A percentile compares a stretch with the other conserved stretches of the same genome.
phyloP scores from a whole-genome alignment of 2,329 filamentous ascomycete species.

The Hortaea sp. region DNA sequence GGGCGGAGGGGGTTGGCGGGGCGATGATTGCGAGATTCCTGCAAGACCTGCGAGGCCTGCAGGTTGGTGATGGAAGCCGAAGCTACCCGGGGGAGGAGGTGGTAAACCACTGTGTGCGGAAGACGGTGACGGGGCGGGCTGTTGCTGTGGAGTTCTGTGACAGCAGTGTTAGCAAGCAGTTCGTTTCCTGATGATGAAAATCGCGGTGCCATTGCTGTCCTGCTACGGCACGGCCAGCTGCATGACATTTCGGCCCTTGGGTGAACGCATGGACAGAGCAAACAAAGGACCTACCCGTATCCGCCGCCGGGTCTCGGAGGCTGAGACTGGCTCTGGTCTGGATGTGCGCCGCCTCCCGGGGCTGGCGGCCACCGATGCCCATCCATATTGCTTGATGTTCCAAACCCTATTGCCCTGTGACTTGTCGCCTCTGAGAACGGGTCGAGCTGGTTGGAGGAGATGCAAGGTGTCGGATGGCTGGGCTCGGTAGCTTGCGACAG shows the following conservation, averaged over 20 bases:
- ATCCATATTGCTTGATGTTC: too few relatives aligned
- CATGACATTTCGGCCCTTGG: too few relatives aligned
- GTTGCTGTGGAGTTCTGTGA: slow-evolving; percentile 19
- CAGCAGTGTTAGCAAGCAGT: not conserved
- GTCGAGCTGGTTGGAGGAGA: not conserved
- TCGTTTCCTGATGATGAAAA: too few relatives aligned
- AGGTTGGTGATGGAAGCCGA: slow-evolving; percentile 33
- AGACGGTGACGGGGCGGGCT: slow-evolving; percentile 24
- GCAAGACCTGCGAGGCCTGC: slow-evolving; percentile 37
- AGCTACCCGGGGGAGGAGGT: slow-evolving; percentile 25
- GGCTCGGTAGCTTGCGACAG: not conserved
- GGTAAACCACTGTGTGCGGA: slow-evolving; percentile 19
- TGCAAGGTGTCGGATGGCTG: not conserved
- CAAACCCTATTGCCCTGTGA: too few relatives aligned
- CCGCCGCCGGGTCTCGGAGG: slow-evolving; percentile 14
- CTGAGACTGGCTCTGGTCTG: slow-evolving; percentile 18
- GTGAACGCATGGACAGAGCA: not conserved
- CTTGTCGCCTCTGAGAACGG: too few relatives aligned
- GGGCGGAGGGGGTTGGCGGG: slow-evolving; percentile 25
- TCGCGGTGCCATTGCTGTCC: too few relatives aligned
- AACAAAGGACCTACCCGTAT: slow-evolving; percentile 21
- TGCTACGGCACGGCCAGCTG: too few relatives aligned
- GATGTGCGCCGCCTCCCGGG: slow-evolving; percentile 16
- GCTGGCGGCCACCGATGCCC: slow-evolving; percentile 13
- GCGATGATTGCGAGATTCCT: slow-evolving; percentile 35